Conservation (phyloP, 2,329 filamentous ascomycete species). For the Penicillium paneum region DNA sequence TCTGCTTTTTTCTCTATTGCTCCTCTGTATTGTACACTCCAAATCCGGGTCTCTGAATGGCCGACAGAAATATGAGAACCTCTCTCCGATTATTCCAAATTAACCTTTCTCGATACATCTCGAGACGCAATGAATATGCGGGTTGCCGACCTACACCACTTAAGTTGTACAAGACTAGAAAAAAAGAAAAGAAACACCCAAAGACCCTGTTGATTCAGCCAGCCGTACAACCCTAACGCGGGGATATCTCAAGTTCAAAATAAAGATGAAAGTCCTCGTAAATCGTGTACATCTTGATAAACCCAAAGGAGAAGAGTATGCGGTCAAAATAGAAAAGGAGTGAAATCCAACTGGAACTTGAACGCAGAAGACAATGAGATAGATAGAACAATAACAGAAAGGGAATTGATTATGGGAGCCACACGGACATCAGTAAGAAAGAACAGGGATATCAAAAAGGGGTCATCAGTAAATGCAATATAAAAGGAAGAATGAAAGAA, state of each 20-base stretch:
- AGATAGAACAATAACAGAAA: not conserved
- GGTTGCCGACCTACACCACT: not conserved
- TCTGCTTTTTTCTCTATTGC: not conserved
- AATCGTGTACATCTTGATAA: constrained; percentile 4
- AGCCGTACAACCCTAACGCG: not conserved
- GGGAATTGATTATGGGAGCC: not conserved
- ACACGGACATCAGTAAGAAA: not conserved
- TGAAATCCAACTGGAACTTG: not conserved
- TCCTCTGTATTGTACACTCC: constrained; percentile 13
- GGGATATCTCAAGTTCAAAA: not conserved
- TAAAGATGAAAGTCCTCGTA: not conserved
- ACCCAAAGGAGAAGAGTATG: not conserved
- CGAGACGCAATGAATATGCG: not conserved
- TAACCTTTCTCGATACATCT: not conserved
- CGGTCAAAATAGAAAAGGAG: not conserved
- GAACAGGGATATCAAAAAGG: constrained; percentile 2
- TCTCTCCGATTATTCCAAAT: not conserved
- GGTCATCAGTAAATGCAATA: not conserved
- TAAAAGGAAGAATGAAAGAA: not conserved
- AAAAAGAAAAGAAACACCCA: not conserved
- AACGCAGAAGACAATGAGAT: not conserved
- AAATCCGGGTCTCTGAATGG: not conserved
- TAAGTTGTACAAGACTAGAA: not conserved
- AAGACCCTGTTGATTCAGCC: constrained; percentile 2
- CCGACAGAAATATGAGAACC: constrained; percentile 1